Conservation (phyloP, 768 basidiomycete species). For the Tylopilus intermedius region DNA sequence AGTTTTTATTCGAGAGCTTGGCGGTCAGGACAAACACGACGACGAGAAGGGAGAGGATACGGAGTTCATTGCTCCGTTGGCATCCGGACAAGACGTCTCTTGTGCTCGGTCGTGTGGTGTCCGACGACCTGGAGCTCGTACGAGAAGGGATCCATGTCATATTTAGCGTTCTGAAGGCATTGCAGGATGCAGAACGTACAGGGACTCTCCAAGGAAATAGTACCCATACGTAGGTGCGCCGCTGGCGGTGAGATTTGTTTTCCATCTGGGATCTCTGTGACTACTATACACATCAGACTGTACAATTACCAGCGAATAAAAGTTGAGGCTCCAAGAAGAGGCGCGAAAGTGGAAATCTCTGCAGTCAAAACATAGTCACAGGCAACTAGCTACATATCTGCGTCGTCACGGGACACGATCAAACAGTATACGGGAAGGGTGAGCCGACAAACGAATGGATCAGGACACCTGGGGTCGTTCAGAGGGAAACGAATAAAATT, state of each 20-base stretch:
- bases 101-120: slow-evolving; percentile 39
- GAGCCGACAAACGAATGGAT: no score
- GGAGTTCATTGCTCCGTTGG: slow-evolving; percentile 60
- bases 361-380: no score
- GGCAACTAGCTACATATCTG: no score
- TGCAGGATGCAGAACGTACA: slow-evolving; percentile 33
- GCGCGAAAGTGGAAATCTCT: no score
- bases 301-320: no score
- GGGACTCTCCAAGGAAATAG: not conserved
- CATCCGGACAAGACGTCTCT: slow-evolving; percentile 60
- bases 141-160: slow-evolving; percentile 45
- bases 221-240: not conserved
- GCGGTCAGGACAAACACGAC: slow-evolving; percentile 37
- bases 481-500: no score
- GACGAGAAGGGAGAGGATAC: slow-evolving; percentile 49
- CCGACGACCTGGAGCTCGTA: slow-evolving; percentile 43
- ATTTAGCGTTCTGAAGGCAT: slow-evolving; percentile 30
- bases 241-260: slow-evolving; percentile 10
- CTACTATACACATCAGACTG: not conserved
- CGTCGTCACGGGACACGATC: no score
- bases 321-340: no score
- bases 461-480: no score
- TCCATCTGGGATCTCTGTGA: not conserved
- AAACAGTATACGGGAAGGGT: no score
- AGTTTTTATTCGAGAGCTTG: slow-evolving; percentile 48